Percentiles rank a stretch among this genome's conserved stretches.
phyloP scores from a whole-genome alignment of 495 filamentous ascomycete genomes.

The Acidiella bohemica region DNA sequence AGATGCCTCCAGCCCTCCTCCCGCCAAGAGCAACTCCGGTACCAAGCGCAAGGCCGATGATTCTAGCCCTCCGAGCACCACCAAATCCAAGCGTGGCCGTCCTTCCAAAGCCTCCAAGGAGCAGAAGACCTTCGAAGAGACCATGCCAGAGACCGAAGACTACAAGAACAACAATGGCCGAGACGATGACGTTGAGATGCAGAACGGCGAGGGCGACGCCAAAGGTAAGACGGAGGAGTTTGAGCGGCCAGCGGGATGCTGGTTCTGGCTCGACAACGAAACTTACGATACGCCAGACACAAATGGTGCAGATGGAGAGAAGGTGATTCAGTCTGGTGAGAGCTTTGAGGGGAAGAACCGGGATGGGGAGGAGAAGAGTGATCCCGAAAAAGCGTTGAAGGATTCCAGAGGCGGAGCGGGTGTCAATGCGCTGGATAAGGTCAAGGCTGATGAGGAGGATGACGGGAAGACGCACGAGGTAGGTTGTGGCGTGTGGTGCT shows the following conservation, averaged over 20 bases:
- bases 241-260: conserved; percentile 10
- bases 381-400: conserved; percentile 13
- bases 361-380: conserved; percentile 10
- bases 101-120: conserved; percentile 19
- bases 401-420: conserved; percentile 7
- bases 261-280: conserved; percentile 14
- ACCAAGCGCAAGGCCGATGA: conserved; percentile 29
- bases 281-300: conserved; percentile 5
- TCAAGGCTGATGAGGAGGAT: conserved; percentile 16
- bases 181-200: conserved; percentile 19
- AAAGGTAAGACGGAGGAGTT: conserved; percentile 8
- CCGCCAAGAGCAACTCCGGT: conserved; percentile 15
- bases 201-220: conserved; percentile 1
- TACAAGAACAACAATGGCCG: conserved; percentile 7
- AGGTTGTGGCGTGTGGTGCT: too few species aligned
- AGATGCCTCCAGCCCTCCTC: conserved; percentile 15
- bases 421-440: conserved; percentile 11
- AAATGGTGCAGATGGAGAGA: conserved; percentile 4
- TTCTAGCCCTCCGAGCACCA: conserved; percentile 9
- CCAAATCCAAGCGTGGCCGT: conserved; percentile 23
- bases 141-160: conserved; percentile 14
- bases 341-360: conserved; percentile 9
- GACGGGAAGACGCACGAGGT: conserved; percentile 13
- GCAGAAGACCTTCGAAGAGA: conserved; percentile 31
- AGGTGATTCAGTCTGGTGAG: conserved; percentile 3